A percentile compares a stretch with the other conserved stretches of the same genome.
These are phyloP conservation scores for Moesziomyces sp. DNA, from an alignment of 1,284 basidiomycete species.

Conservation along the genomic window DNA sequence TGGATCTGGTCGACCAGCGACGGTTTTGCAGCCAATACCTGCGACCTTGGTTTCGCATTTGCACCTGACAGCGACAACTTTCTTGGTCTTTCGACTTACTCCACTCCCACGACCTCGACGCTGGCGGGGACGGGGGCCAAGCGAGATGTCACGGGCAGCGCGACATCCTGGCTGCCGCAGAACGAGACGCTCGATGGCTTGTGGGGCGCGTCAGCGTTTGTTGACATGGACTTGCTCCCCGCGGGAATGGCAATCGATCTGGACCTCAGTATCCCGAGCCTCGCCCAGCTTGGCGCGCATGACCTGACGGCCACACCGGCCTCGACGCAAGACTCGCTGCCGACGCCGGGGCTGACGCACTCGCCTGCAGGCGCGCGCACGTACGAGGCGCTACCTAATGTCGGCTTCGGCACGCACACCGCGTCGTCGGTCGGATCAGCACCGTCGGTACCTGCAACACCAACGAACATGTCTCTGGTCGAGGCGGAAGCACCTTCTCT, in stretches of 20 bases:
- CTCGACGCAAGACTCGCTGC: conserved; percentile 9
- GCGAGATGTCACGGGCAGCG: not conserved
- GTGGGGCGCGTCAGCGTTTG: not conserved
- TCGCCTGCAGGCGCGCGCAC: conserved; percentile 8
- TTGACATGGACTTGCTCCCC: conserved; percentile 1
- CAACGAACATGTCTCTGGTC: conserved; percentile 1
- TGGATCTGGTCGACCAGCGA: not conserved
- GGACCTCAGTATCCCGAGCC: conserved; percentile 1
- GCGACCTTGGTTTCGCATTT: not conserved
- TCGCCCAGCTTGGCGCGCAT: not conserved
- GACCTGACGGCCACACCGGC: not conserved
- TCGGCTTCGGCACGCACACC: not conserved
- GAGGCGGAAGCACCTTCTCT: not conserved
- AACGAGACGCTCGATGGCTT: not conserved
- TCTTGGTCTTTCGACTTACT: not conserved
- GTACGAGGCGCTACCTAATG: not conserved
- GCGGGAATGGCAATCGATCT: conserved; percentile 7
- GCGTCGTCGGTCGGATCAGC: conserved; percentile 10
- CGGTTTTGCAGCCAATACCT: not conserved
- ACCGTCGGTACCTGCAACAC: conserved; percentile 16
- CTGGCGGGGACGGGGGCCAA: not conserved
- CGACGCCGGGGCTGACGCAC: conserved; percentile 14
- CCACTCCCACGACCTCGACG: no score
- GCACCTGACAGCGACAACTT: not conserved
- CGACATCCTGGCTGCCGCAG: conserved; percentile 6